Evolutionary conservation across 2,329 filamentous ascomycete species (phyloP).

Genomic region (Erysiphe neolycopersici): DNA sequence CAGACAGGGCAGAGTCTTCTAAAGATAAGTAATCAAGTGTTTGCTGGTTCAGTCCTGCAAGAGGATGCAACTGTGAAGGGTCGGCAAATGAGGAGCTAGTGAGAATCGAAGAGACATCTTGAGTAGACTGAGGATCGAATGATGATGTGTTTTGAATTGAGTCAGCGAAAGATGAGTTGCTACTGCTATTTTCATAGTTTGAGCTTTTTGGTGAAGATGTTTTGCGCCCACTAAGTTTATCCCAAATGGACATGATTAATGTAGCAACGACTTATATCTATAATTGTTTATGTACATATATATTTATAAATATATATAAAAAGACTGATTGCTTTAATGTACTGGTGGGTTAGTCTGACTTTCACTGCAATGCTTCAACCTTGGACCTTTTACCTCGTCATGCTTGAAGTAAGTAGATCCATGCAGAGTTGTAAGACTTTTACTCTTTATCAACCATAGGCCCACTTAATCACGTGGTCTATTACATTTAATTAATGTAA

Average conservation of each 20-base stretch:
- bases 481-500: too few relatives aligned
- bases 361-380: too few relatives aligned
- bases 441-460: too few relatives aligned
- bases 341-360: too few relatives aligned
- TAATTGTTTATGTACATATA: too few relatives aligned
- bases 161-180: conserved; percentile 14
- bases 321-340: too few relatives aligned
- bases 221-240: conserved; percentile 15
- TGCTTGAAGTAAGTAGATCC: too few relatives aligned
- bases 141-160: conserved; percentile 21
- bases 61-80: conserved; percentile 68
- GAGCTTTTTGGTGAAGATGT: conserved; percentile 9
- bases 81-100: conserved; percentile 53
- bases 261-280: too few relatives aligned
- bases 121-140: conserved; percentile 46
- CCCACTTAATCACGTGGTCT: too few relatives aligned
- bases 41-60: conserved; percentile 78
- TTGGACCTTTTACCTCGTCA: too few relatives aligned
- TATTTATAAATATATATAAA: too few relatives aligned
- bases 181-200: conserved; percentile 3
- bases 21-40: conserved; percentile 85
- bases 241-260: conserved; percentile 15
- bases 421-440: too few relatives aligned
- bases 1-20: conserved; percentile 70
- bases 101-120: conserved; percentile 72